These are phyloP conservation scores for Diaporthe caulivora DNA, from an alignment of 2,329 filamentous ascomycete species.

Conservation along the genomic window DNA sequence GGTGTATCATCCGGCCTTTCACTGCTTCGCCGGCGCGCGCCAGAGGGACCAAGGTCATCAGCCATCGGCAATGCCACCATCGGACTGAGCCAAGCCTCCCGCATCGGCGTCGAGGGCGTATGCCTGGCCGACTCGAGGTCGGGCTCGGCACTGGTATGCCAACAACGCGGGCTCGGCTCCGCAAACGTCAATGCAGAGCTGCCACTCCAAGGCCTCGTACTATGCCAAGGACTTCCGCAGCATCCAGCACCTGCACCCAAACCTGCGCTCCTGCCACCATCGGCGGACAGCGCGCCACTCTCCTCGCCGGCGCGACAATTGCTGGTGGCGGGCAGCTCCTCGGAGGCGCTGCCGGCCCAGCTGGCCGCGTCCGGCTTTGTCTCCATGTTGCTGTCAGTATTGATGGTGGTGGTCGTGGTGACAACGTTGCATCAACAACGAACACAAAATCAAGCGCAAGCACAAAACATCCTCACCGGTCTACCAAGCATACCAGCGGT, in stretches of 20 bases:
- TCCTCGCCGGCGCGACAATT: conserved; percentile 37
- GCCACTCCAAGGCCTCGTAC: conserved; percentile 25
- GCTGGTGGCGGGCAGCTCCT: conserved; percentile 12
- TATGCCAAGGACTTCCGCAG: conserved; percentile 31
- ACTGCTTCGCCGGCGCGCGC: not conserved
- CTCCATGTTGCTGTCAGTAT: conserved; percentile 34
- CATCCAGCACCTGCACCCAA: conserved; percentile 21
- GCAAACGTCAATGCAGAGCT: conserved; percentile 20
- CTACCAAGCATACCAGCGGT: conserved; percentile 8
- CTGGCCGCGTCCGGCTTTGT: conserved; percentile 39
- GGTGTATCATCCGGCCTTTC: conserved; percentile 4
- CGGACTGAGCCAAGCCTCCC: not conserved
- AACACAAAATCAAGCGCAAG: conserved; percentile 19
- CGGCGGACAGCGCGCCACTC: not conserved
- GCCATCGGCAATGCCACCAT: not conserved
- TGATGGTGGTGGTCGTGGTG: conserved; percentile 37
- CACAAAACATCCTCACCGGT: conserved; percentile 14
- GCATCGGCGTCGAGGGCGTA: not conserved
- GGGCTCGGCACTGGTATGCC: not conserved
- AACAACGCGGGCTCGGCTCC: conserved; percentile 14
- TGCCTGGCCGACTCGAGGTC: not conserved
- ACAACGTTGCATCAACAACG: conserved; percentile 34
- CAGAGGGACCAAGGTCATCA: conserved; percentile 7
- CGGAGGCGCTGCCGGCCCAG: conserved; percentile 21
- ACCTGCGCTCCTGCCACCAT: conserved; percentile 13